Evolutionary conservation across 768 basidiomycete species (phyloP).

Genomic region (Pisolithus marmoratus): DNA sequence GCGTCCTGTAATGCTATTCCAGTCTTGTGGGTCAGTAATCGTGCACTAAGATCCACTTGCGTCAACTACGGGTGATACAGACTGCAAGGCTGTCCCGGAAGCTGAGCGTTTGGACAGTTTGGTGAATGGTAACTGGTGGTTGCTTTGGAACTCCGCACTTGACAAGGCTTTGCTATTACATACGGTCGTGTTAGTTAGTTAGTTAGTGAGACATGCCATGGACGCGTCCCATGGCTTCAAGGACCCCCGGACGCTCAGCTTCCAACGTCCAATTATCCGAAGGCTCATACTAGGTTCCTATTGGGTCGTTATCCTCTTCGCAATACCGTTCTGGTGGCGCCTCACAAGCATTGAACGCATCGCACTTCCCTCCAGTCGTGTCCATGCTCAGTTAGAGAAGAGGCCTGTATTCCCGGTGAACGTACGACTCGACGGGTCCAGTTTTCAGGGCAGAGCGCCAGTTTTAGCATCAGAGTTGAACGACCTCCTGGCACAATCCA

Average conservation of each 20-base stretch:
- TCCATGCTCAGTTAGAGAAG: constrained; percentile 45
- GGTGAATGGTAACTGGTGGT: constrained; percentile 6
- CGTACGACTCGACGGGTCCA: constrained; percentile 34
- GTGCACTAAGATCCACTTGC: neutral
- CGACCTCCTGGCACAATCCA: constrained; percentile 11
- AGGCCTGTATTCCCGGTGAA: constrained; percentile 38
- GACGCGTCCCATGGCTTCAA: constrained; percentile 21
- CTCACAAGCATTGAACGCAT: constrained; percentile 87
- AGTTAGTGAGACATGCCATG: constrained; percentile 14
- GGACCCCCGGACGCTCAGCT: constrained; percentile 48
- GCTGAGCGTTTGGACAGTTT: neutral
- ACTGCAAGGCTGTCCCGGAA: neutral
- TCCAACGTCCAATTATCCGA: constrained; percentile 45
- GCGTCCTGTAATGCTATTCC: neutral
- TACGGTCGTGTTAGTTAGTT: constrained; percentile 4
- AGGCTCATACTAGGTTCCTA: constrained; percentile 67
- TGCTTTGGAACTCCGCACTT: constrained; percentile 30
- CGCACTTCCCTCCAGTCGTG: constrained; percentile 58
- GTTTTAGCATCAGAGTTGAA: constrained; percentile 26
- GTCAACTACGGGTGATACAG: neutral
- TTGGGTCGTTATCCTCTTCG: constrained; percentile 70
- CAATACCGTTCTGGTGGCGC: constrained; percentile 89
- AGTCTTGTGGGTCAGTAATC: neutral
- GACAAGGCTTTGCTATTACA: constrained; percentile 6
- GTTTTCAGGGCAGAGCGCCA: constrained; percentile 6